Percentiles rank a stretch among this genome's conserved stretches.
Conservation (phyloP, 2,329 filamentous ascomycete species). For the Ilyonectria mors-panacis region DNA sequence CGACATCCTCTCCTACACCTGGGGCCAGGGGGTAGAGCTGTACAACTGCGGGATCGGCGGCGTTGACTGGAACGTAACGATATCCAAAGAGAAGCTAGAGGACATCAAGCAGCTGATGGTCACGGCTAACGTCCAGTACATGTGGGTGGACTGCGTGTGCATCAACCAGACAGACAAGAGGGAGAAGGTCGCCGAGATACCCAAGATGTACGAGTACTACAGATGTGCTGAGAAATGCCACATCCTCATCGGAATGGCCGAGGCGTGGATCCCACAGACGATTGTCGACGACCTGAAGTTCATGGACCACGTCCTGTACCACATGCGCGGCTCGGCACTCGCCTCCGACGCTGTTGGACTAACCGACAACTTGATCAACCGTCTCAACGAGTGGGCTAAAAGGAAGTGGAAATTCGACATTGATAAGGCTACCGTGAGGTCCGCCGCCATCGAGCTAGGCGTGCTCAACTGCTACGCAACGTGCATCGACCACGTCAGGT, state of each 20-base stretch:
- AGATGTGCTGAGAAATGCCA: constrained; percentile 23
- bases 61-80: neutral
- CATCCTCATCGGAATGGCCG: constrained; percentile 50
- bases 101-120: neutral
- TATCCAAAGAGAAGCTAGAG: neutral
- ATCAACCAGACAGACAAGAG: neutral
- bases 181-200: neutral
- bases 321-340: neutral
- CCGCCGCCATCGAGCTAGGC: neutral
- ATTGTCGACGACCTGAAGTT: constrained; percentile 51
- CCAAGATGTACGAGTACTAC: neutral
- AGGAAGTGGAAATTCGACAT: neutral
- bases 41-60: neutral
- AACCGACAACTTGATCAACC: neutral
- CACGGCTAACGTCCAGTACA: neutral
- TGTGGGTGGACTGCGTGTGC: neutral
- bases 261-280: constrained; percentile 49
- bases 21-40: neutral
- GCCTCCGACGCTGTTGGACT: neutral
- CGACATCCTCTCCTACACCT: neutral
- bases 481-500: neutral
- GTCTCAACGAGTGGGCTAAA: neutral
- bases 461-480: neutral
- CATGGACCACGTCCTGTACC: constrained; percentile 50
- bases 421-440: neutral